Evolutionary conservation across 768 basidiomycete genomes (phyloP), one percentile per base, ranked within the genome.

Genomic region (Crucibulum laeve): DNA sequence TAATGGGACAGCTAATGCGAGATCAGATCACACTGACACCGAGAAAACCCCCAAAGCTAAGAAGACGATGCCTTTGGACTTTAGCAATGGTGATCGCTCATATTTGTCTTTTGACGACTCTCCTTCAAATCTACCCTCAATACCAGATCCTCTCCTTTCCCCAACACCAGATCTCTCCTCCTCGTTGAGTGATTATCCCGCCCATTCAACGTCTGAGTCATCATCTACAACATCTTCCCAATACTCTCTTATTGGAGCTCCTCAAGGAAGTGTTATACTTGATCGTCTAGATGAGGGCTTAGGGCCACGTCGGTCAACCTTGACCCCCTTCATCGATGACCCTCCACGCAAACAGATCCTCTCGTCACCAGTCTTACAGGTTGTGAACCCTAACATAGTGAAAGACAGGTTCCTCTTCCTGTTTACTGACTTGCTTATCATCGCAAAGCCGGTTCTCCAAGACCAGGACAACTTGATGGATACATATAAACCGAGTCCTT

Each of bases 351-450:
- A 86, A 60, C 67, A 97, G 30, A 67, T 96, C 13, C 68, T 94
- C 32, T 85, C 87, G 1, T 86, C 87, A 2, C 86, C 92, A 1
- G 88, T 95, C 5, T 70, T 95, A 4, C 96, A 99, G 65, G 91
- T 98, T 11, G 91, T 91, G 52, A 92, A 96, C 63, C 75, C 83
- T 32, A 87, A 95, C 62, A 93, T 89, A 0, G 87, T 93, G 61
- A 97, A 98, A 63, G 93, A 97, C 57, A 84, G 96, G 8, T 91
- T 91, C 68, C 77, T 98, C 7, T 94, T 98, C 70, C 76, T 98
- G n/a, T 99, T 99, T 76, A 91, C 72, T 61, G 96, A 99, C 61
- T 78, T 98, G 42, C 79, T 98, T 43, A 77, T 98, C 61, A 80
- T 98, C 51, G 86, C 94, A 30, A 98, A 98, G 62, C 93, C 93